Percentiles rank a stretch among this genome's conserved stretches.
Conservation (phyloP, 345 rosid genomes). For the Passiflora organensis region DNA sequence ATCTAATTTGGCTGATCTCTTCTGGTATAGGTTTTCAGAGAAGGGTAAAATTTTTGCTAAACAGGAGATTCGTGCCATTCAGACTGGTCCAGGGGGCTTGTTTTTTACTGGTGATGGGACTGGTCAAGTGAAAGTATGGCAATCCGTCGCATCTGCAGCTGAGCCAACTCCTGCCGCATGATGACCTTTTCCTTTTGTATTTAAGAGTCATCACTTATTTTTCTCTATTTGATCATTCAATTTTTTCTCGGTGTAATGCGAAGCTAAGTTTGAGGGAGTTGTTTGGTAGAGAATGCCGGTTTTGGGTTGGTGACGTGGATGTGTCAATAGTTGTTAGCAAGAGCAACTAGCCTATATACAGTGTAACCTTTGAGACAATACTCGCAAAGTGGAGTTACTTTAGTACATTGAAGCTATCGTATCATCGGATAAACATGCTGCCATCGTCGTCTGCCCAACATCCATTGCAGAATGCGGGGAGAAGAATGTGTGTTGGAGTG, state of each 20-base stretch:
- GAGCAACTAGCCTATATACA: neutral
- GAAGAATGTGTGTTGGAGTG: too few relatives aligned
- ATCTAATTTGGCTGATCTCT: neutral
- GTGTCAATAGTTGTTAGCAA: conserved; percentile 10
- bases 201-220: conserved; percentile 1
- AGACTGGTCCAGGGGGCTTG: conserved; percentile 73
- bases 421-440: too few relatives aligned
- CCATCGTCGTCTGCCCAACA: too few relatives aligned
- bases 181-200: conserved; percentile 15
- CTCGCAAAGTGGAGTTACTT: neutral
- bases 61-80: conserved; percentile 76
- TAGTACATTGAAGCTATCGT: too few relatives aligned
- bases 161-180: conserved; percentile 31
- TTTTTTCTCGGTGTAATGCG: neutral
- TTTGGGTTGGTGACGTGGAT: conserved; percentile 11
- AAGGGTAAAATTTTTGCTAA: conserved; percentile 84
- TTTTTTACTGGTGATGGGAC: conserved; percentile 95
- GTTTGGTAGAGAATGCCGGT: conserved; percentile 8
- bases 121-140: conserved; percentile 94
- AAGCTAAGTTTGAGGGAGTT: conserved; percentile 2
- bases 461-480: too few relatives aligned
- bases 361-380: conserved; percentile 2
- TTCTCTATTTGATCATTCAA: neutral
- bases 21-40: conserved; percentile 57
- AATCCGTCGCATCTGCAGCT: conserved; percentile 54